These are phyloP conservation scores for Leishmania arabica DNA, from an alignment of 208 protist species.

Conservation along the genomic window DNA sequence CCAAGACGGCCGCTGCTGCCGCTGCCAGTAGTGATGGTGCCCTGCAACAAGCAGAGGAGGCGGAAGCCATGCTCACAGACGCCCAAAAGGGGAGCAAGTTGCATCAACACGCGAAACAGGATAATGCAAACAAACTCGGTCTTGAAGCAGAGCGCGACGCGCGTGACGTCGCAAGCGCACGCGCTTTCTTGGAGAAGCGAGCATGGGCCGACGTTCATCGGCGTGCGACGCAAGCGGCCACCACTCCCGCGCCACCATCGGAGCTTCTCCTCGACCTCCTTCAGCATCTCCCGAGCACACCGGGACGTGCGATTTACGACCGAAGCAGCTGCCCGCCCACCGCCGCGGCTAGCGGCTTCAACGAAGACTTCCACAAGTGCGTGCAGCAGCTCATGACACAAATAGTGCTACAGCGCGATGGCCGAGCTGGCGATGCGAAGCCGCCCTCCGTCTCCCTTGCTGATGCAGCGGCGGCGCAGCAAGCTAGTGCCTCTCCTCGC, in stretches of 20 bases:
- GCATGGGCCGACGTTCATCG: not conserved
- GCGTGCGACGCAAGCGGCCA: conserved; percentile 12
- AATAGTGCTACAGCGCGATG: conserved; percentile 36
- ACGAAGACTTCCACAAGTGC: conserved; percentile 21
- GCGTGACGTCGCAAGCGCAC: not conserved
- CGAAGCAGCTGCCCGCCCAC: conserved; percentile 44
- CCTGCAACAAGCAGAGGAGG: not conserved
- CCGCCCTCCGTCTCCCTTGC: not conserved
- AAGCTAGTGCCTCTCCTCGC: not conserved
- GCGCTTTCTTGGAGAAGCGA: not conserved
- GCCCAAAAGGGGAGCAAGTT: not conserved
- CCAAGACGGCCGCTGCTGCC: not conserved
- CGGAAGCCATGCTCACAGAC: not conserved
- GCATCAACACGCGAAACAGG: not conserved
- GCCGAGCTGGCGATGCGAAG: conserved; percentile 5
- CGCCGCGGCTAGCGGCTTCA: conserved; percentile 43
- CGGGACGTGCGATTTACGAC: conserved; percentile 58
- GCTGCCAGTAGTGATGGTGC: not conserved
- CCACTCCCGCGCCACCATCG: conserved; percentile 10
- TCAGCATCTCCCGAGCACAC: conserved; percentile 19
- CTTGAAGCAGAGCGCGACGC: not conserved
- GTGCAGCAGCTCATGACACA: conserved; percentile 50
- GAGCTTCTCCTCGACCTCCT: conserved; percentile 16
- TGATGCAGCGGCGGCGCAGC: not conserved
- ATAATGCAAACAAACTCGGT: too few species aligned